Percentiles rank a stretch among this genome's conserved stretches.
Evolutionary conservation across 2,329 filamentous ascomycete species (phyloP).

Genomic region (Paracorniculantispora psalliotae): DNA sequence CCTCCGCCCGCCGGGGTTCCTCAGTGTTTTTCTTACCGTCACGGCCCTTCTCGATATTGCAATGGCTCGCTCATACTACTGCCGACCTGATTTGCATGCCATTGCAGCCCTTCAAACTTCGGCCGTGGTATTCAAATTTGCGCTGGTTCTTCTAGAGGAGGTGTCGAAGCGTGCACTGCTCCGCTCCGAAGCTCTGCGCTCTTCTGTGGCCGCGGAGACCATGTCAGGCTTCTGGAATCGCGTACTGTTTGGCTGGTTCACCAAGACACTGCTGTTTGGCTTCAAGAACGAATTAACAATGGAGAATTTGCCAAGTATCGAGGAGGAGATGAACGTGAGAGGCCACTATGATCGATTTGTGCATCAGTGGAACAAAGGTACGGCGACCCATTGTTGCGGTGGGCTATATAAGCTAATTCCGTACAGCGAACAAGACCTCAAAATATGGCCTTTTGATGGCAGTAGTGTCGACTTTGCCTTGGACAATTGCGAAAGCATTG

Average conservation of each 20-base stretch:
- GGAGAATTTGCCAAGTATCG: not conserved
- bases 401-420: too few relatives aligned
- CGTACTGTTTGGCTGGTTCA: not conserved
- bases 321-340: not conserved
- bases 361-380: not conserved
- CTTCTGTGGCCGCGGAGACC: constrained; percentile 17
- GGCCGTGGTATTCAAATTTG: constrained; percentile 22
- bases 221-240: constrained; percentile 17
- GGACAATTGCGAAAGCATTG: not conserved
- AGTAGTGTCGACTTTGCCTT: not conserved
- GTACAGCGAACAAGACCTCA: not conserved
- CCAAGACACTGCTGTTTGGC: not conserved
- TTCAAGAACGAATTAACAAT: not conserved
- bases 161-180: constrained; percentile 21
- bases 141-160: constrained; percentile 28
- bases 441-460: not conserved
- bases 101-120: constrained; percentile 17
- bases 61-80: constrained; percentile 27
- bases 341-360: not conserved
- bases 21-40: constrained; percentile 27
- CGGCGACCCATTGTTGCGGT: not conserved
- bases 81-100: constrained; percentile 24
- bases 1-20: constrained; percentile 26
- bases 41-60: constrained; percentile 30
- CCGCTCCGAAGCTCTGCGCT: not conserved